Evolutionary conservation across 371 early-diverging fungal genomes (phyloP), one percentile per base, ranked within the genome.

Genomic region (Circinella minor): DNA sequence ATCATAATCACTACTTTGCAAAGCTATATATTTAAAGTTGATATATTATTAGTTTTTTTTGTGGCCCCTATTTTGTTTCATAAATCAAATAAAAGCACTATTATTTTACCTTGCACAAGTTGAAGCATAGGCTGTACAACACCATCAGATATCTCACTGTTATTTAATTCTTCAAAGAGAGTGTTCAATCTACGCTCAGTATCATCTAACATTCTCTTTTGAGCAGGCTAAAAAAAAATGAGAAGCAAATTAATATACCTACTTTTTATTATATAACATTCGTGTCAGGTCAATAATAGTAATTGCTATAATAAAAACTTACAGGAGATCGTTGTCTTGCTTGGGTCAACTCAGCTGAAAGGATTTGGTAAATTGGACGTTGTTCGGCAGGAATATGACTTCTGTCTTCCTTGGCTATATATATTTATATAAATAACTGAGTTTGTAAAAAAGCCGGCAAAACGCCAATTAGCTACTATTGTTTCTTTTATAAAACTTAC

Each of bases 111-210:
- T 74, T 89, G 86, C 4, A 83, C 86, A 46, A 92, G 70, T 64
- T 79, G 62, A n/a, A 81, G 43, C 80, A 93, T 80, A 66, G 84
- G 82, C 1, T 77, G 86, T 36, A 84, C 75, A 43, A 93, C 81
- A 10, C 81, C 80, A 8, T 73, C 74, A 0, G 86, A 82, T 15
- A 94, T 77, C 63, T 88, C 87, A 27, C 85, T 88, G 73, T 88
- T 87, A 76, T 94, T 93, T 85, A 96, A 73, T 76, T 86, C 84
- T 73, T 94, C 95, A 74, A 93, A 91, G 51, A 96, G 73, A 10
- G 77, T 74, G 48, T 87, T 83, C 49, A 95, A 66, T 37, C 91
- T 85, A 69, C 90, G 90, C 62, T 93, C 93, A 5, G 91, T 87
- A 67, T 95, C 94, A 61, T 92, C 92, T 70, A 90, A 78, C 61